A percentile compares a stretch with the other conserved stretches of the same genome.
phyloP scores from a whole-genome alignment of 306 rosid species.

The Corylus americana region DNA sequence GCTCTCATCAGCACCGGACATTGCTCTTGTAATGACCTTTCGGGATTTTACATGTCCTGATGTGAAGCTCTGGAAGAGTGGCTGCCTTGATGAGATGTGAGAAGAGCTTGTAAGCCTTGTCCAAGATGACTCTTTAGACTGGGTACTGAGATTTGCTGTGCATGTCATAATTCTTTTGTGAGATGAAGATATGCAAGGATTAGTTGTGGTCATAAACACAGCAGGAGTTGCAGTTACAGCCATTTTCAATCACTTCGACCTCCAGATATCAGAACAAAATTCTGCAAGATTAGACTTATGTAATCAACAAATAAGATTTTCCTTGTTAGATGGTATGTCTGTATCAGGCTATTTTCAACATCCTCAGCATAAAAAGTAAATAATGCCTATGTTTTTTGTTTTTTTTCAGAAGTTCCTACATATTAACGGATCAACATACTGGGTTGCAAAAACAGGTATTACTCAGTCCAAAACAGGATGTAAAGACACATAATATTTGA shows the following conservation, averaged over 20 bases:
- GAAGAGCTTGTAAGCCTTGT: constrained; percentile 58
- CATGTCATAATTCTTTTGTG: constrained; percentile 31
- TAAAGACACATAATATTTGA: neutral
- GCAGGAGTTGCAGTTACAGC: constrained; percentile 58
- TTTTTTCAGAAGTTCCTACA: no score
- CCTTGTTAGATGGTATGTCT: neutral
- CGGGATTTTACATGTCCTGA: constrained; percentile 40
- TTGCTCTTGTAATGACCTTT: constrained; percentile 57
- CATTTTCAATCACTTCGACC: constrained; percentile 43
- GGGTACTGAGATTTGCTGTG: constrained; percentile 35
- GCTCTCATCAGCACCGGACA: constrained; percentile 50
- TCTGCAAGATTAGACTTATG: constrained; percentile 19
- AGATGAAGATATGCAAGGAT: constrained; percentile 48
- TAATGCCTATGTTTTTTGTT: neutral
- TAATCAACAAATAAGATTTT: neutral
- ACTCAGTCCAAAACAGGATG: neutral
- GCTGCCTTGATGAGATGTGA: constrained; percentile 52
- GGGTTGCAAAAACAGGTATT: neutral
- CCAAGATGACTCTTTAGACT: constrained; percentile 43
- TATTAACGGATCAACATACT: neutral
- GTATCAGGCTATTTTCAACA: neutral
- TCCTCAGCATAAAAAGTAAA: neutral
- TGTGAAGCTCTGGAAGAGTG: constrained; percentile 40
- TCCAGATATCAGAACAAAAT: constrained; percentile 11
- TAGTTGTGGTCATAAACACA: constrained; percentile 59